Percentiles rank a stretch among this genome's conserved stretches.
Evolutionary conservation across 352 stramenopile genomes (phyloP).

Genomic region (Phytophthora capsici): DNA sequence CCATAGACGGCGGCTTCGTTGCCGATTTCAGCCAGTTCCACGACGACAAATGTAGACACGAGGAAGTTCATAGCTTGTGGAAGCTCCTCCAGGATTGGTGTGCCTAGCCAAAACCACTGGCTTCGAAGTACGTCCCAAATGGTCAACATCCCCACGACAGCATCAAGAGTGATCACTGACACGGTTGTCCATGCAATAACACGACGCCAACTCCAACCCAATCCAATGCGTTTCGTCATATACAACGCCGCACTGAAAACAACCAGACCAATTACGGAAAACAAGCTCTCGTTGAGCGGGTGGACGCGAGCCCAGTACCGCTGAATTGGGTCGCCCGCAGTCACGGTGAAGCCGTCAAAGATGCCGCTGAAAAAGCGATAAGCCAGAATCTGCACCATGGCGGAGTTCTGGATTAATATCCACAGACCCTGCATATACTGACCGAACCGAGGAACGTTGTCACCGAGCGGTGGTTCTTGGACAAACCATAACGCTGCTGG

Average conservation of each 20-base stretch:
- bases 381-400: conserved; percentile 53
- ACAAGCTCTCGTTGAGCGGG: conserved; percentile 39
- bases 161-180: conserved; percentile 46
- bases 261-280: conserved; percentile 38
- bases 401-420: conserved; percentile 49
- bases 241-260: conserved; percentile 48
- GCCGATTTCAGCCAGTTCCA: conserved; percentile 62
- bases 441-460: conserved; percentile 15
- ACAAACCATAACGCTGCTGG: conserved; percentile 45
- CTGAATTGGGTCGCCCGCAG: conserved; percentile 42
- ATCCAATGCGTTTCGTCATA: conserved; percentile 46
- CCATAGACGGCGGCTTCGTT: conserved; percentile 67
- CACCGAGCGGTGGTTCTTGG: conserved; percentile 35
- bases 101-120: conserved; percentile 71
- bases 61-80: conserved; percentile 59
- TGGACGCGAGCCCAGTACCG: conserved; percentile 43
- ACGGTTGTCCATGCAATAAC: conserved; percentile 47
- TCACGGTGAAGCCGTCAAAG: conserved; percentile 47
- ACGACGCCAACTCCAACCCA: conserved; percentile 58
- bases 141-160: conserved; percentile 42
- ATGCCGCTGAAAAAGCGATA: conserved; percentile 63
- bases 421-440: conserved; percentile 47
- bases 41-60: conserved; percentile 59
- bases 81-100: conserved; percentile 54
- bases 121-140: conserved; percentile 62